phyloP scores from a whole-genome alignment of 176 grass and related monocot species.

The Cymbopogon citratus region DNA sequence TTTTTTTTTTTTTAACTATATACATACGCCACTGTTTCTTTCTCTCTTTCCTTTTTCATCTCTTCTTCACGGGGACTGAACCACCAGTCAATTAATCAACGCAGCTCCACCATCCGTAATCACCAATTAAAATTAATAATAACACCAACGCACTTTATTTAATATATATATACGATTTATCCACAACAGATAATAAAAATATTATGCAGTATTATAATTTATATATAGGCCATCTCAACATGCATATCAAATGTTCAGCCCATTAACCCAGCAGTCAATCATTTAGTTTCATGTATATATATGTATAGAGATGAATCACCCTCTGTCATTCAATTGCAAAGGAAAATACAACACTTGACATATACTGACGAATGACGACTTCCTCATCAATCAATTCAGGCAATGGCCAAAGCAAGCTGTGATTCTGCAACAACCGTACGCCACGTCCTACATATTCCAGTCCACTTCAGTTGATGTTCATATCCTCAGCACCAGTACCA shows the following conservation, averaged over 20 bases:
- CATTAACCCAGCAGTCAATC: neutral
- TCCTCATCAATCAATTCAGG: neutral
- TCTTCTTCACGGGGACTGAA: too few relatives aligned
- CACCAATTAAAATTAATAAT: too few relatives aligned
- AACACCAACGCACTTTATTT: too few relatives aligned
- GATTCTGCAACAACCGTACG: neutral
- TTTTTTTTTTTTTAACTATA: too few relatives aligned
- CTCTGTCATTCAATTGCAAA: neutral
- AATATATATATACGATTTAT: too few relatives aligned
- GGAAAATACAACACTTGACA: neutral
- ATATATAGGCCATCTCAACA: neutral
- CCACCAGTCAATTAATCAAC: too few relatives aligned
- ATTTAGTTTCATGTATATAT: neutral
- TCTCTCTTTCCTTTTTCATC: too few relatives aligned
- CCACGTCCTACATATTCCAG: neutral
- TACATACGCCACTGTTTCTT: too few relatives aligned
- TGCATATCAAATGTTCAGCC: neutral
- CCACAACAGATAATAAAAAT: too few relatives aligned
- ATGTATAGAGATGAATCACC: neutral
- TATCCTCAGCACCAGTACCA: constrained; percentile 48
- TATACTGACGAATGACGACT: neutral
- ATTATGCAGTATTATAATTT: too few relatives aligned
- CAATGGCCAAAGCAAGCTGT: constrained; percentile 1
- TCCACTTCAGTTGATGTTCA: constrained; percentile 54
- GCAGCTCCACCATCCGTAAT: too few relatives aligned